phyloP scores from a whole-genome alignment of 345 rosid species.

The Stellera chamaejasme region DNA sequence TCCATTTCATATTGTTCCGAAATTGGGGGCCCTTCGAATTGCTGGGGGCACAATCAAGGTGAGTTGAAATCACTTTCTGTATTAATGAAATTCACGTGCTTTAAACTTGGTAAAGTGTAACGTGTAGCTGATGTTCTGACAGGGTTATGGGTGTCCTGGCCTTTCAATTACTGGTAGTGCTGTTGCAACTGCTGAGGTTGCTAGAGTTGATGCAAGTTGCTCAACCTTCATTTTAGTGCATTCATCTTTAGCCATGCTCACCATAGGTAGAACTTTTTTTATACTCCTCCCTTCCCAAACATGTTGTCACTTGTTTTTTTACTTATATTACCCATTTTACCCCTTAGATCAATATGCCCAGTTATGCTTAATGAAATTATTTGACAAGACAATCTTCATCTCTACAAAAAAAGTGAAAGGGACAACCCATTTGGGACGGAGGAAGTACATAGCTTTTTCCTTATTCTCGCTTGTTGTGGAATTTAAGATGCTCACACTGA shows the following conservation, averaged over 20 bases:
- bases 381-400: no score
- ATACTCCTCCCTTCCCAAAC: neutral
- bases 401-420: no score
- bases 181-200: constrained; percentile 58
- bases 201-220: constrained; percentile 98
- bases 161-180: constrained; percentile 69
- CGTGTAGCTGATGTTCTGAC: constrained; percentile 20
- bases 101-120: constrained; percentile 5
- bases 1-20: constrained; percentile 80
- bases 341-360: no score
- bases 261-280: constrained; percentile 50
- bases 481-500: constrained; percentile 1
- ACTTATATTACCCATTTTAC: neutral
- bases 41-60: constrained; percentile 95
- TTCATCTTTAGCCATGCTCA: constrained; percentile 88
- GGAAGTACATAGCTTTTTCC: no score
- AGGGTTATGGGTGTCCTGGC: constrained; percentile 98
- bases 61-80: constrained; percentile 6
- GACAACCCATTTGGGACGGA: no score
- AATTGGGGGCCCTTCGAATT: constrained; percentile 50
- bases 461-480: neutral
- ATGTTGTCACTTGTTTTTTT: constrained; percentile 1
- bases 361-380: no score
- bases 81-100: neutral
- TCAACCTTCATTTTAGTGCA: constrained; percentile 85